Evolutionary conservation across 2,329 filamentous ascomycete genomes (phyloP).

Genomic region (Cercospora sp.): DNA sequence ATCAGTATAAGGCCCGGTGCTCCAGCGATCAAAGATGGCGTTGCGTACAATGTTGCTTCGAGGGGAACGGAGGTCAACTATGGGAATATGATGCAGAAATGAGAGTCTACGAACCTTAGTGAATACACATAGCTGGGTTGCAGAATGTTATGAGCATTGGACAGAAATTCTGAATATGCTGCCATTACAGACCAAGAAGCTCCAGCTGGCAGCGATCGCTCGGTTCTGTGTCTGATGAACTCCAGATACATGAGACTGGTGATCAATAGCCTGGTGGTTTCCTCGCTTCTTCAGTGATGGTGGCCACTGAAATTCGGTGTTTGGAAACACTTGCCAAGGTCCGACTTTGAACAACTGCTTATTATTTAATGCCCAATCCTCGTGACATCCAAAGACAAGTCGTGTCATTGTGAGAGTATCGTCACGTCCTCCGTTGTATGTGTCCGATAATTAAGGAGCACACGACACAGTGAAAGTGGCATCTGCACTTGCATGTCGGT

Average conservation of each 20-base stretch:
- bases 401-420: not conserved
- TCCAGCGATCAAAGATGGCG: not conserved
- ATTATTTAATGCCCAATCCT: not conserved
- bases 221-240: not conserved
- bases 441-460: not conserved
- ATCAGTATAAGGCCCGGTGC: slow-evolving; percentile 43
- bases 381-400: not conserved
- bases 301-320: not conserved
- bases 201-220: not conserved
- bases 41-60: not conserved
- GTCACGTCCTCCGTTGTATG: not conserved
- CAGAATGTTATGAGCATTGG: not conserved
- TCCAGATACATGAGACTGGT: not conserved
- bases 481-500: not conserved
- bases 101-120: not conserved
- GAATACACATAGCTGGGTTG: not conserved
- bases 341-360: not conserved
- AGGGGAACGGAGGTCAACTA: not conserved
- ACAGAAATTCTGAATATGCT: not conserved
- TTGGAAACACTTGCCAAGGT: not conserved
- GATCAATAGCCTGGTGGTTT: not conserved
- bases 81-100: not conserved
- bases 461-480: not conserved
- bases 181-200: not conserved
- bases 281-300: not conserved